These are phyloP conservation scores for Lentinus tigrinus DNA, from an alignment of 768 basidiomycete species.

Conservation along the genomic window DNA sequence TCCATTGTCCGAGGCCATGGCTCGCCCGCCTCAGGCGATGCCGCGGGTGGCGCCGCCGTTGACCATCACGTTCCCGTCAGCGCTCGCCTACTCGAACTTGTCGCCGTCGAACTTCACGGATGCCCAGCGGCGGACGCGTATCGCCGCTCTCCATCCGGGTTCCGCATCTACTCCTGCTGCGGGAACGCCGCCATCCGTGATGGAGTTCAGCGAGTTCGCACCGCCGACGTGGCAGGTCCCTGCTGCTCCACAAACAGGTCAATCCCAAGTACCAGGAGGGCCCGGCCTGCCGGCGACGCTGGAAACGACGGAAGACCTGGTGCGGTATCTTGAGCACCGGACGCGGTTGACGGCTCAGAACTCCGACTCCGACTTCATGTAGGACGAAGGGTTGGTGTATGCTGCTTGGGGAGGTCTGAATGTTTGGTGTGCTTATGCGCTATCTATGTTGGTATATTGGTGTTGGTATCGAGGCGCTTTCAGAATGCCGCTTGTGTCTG, in stretches of 20 bases:
- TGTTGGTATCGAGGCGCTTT: not conserved
- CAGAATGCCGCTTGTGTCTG: not conserved
- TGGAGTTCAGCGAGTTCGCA: conserved; percentile 18
- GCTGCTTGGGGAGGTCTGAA: not conserved
- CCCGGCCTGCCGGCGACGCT: conserved; percentile 15
- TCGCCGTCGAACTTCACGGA: conserved; percentile 23
- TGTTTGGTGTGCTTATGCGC: not conserved
- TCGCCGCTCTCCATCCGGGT: not conserved
- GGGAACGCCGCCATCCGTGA: not conserved
- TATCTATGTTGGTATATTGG: conserved; percentile 2
- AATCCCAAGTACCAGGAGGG: not conserved
- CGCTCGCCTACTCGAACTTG: conserved; percentile 24
- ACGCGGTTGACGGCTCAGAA: conserved; percentile 19
- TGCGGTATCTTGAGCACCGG: conserved; percentile 24
- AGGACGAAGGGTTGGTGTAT: not conserved
- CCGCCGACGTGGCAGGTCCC: conserved; percentile 12
- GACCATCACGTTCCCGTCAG: conserved; percentile 22
- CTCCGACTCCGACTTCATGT: conserved; percentile 18
- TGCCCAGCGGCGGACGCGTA: not conserved
- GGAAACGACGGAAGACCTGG: conserved; percentile 24
- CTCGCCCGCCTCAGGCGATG: not conserved
- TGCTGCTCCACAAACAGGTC: not conserved
- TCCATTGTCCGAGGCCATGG: not conserved
- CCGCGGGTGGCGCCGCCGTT: conserved; percentile 5
- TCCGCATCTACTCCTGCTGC: not conserved